Evolutionary conservation across 2,329 filamentous ascomycete species (phyloP).

Genomic region (Penicillium sp.): DNA sequence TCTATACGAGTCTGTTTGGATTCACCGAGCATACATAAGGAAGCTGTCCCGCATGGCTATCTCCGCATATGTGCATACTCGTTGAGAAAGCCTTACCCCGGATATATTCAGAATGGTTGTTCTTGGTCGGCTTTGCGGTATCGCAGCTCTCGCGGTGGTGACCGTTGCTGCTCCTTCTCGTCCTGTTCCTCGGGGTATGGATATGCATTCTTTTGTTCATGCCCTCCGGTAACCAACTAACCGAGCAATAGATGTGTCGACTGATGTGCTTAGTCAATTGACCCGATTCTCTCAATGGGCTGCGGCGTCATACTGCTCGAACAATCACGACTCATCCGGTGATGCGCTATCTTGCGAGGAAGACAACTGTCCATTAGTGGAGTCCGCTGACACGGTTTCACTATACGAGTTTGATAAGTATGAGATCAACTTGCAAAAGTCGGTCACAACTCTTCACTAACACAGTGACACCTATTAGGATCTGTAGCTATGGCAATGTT

Average conservation of each 20-base stretch:
- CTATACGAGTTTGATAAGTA: constrained; percentile 51
- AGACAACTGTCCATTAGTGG: constrained; percentile 49
- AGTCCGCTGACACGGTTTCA: constrained; percentile 46
- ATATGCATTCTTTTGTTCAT: neutral
- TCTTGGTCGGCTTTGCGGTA: constrained; percentile 5
- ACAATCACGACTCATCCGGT: constrained; percentile 47
- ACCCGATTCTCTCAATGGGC: constrained; percentile 52
- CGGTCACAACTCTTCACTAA: neutral
- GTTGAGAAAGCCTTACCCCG: neutral
- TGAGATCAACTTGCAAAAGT: neutral
- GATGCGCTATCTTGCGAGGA: constrained; percentile 45
- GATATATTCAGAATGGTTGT: constrained; percentile 3
- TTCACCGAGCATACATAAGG: constrained; percentile 1
- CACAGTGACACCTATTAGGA: constrained; percentile 7
- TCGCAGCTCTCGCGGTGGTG: constrained; percentile 14
- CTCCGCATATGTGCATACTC: neutral
- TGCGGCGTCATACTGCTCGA: constrained; percentile 52
- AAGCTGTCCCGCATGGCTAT: neutral
- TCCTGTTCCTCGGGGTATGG: constrained; percentile 25
- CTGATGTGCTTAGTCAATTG: constrained; percentile 42
- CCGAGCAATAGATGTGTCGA: constrained; percentile 35
- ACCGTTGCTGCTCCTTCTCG: constrained; percentile 21
- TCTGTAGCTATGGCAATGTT: constrained; percentile 37
- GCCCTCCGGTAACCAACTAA: neutral
- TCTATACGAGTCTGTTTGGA: neutral